A percentile compares a stretch with the other conserved stretches of the same genome.
phyloP scores from a whole-genome alignment of 73 alveolate genomes.

The Paramecium primaurelia region DNA sequence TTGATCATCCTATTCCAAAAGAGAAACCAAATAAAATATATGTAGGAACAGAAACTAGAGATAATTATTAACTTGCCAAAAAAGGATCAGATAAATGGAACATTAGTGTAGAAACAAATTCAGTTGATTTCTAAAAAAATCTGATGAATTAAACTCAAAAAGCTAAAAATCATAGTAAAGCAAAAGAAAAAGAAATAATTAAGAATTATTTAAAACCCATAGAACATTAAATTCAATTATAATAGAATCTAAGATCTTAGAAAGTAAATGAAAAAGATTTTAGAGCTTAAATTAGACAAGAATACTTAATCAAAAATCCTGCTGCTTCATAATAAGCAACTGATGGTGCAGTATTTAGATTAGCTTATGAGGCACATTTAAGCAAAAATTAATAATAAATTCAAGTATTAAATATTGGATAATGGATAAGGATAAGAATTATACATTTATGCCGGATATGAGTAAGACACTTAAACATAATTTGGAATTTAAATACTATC shows the following conservation, averaged over 20 bases:
- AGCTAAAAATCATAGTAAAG: neutral
- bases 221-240: constrained; percentile 16
- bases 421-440: neutral
- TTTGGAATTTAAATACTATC: neutral
- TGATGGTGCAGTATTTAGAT: constrained; percentile 59
- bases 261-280: constrained; percentile 51
- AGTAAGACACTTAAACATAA: neutral
- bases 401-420: neutral
- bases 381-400: constrained; percentile 18
- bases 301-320: constrained; percentile 26
- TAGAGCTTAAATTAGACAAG: constrained; percentile 40
- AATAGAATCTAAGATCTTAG: neutral
- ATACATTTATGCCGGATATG: constrained; percentile 31
- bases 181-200: constrained; percentile 16
- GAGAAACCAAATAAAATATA: constrained; percentile 46
- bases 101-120: constrained; percentile 42
- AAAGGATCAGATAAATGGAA: constrained; percentile 36
- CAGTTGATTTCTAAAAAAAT: neutral
- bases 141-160: neutral
- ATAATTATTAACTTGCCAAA: neutral
- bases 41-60: constrained; percentile 48
- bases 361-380: constrained; percentile 53
- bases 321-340: constrained; percentile 50
- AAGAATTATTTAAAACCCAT: constrained; percentile 26
- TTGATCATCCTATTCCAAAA: constrained; percentile 58